Base-by-base conservation (phyloP, 805 yeast genomes). In the Metschnikowia reukaufii region DNA sequence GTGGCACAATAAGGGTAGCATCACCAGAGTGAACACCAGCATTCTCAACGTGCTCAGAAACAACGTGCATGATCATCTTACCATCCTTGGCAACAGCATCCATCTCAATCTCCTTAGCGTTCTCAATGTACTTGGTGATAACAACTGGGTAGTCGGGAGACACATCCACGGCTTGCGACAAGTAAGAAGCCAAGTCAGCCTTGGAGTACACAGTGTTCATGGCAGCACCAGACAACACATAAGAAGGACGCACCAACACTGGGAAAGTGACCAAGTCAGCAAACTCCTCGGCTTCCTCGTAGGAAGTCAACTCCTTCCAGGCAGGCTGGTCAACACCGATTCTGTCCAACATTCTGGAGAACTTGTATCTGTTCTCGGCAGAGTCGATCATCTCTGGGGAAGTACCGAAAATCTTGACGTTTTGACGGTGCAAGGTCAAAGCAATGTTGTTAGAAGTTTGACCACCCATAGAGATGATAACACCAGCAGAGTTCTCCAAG, bases 11-110 rank as follows among this genome's bases (percentile, higher is more conserved):
- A 63, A 92, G 74, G 39, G 98, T 94, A 51, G 99, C 99, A 71
- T 92, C 99, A 78, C 99, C 99, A 43, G 98, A 92, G 72, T 92
- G 99, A 36, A 92, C 97, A 81, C 99, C 99, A 21, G 99, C 99
- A 65, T 92, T 92, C 74, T 92, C 99, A 56, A 94, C 97, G 67
- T 92, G 99, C 72, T 94, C 98, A 46, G 97, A 89, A 49, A 92
- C 97, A 65, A 90, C 98, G 67, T 92, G 98, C 90, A 92, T 88
- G 59, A 94, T 80, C 72, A 92, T 77, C 68, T 90, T 82, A 70
- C 99, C 99, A 62, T 92, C 88, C 66, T 81, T 81, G 35, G 99
- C 98, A 63, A 92, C 98, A 40, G 97, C 98, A 67, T 92, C 99
- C 94, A 92, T 91, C 72, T 92, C 99, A 62, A 92, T 92, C 74